Evolutionary conservation across 2,329 filamentous ascomycete genomes (phyloP).

Genomic region (Diaporthe ilicicola): DNA sequence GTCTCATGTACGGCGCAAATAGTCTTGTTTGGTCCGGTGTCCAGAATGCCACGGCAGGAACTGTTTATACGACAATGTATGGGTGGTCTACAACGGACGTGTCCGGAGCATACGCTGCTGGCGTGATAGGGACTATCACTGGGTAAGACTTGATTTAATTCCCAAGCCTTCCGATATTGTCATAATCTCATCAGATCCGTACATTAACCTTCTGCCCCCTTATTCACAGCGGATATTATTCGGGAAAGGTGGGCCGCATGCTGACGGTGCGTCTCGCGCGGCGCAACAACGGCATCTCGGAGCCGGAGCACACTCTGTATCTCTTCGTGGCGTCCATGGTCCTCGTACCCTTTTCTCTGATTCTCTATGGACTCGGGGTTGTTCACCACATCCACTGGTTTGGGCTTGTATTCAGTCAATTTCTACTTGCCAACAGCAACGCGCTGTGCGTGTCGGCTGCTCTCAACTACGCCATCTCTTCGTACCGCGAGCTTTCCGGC

Average conservation of each 20-base stretch:
- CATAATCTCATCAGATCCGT: not conserved
- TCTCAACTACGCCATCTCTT: constrained; percentile 43
- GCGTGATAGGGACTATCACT: constrained; percentile 34
- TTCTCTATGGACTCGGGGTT: constrained; percentile 39
- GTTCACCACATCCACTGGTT: constrained; percentile 44
- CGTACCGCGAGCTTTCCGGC: constrained; percentile 43
- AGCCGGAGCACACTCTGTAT: constrained; percentile 38
- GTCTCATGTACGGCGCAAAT: constrained; percentile 45
- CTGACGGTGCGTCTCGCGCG: constrained; percentile 36
- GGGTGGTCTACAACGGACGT: constrained; percentile 42
- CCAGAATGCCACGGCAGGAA: constrained; percentile 43
- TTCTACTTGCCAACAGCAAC: constrained; percentile 40
- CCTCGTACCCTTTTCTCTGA: constrained; percentile 34
- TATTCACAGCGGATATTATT: constrained; percentile 38
- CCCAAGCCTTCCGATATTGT: not conserved
- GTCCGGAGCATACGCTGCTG: constrained; percentile 40
- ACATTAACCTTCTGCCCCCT: constrained; percentile 36
- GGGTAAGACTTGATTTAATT: constrained; percentile 6
- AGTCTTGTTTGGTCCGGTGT: constrained; percentile 44
- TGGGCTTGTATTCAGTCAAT: constrained; percentile 41
- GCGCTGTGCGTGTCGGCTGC: constrained; percentile 39
- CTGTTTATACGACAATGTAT: constrained; percentile 43
- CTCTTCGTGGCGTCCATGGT: constrained; percentile 35
- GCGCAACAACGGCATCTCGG: constrained; percentile 37
- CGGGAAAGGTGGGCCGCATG: constrained; percentile 35